Evolutionary conservation across 2,329 filamentous ascomycete genomes (phyloP).

Genomic region (Arthrinium phaeospermum): DNA sequence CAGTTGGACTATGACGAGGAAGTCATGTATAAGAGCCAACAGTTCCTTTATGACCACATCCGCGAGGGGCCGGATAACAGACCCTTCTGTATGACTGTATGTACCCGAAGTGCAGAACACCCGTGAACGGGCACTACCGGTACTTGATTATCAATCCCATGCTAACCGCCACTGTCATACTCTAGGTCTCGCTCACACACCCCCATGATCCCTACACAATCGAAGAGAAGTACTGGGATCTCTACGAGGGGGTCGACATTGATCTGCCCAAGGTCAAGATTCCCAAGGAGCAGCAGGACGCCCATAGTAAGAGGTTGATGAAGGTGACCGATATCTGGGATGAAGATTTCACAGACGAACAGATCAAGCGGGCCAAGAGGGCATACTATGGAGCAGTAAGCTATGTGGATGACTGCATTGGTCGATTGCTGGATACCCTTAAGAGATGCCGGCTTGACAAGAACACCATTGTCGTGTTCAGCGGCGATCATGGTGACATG

Average conservation of each 20-base stretch:
- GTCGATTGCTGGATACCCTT: constrained; percentile 77
- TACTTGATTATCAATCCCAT: neutral
- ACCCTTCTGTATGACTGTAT: constrained; percentile 82
- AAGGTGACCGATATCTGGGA: constrained; percentile 88
- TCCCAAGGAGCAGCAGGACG: constrained; percentile 80
- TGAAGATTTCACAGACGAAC: constrained; percentile 81
- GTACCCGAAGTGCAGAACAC: constrained; percentile 30
- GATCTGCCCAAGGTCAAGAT: constrained; percentile 80
- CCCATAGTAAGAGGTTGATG: constrained; percentile 85
- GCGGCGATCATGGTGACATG: constrained; percentile 95
- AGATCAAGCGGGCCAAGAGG: constrained; percentile 82
- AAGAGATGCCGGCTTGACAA: constrained; percentile 81
- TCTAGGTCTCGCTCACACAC: constrained; percentile 82
- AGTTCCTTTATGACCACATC: constrained; percentile 90
- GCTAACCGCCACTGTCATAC: constrained; percentile 3
- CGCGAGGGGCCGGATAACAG: constrained; percentile 75
- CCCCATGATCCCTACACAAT: constrained; percentile 96
- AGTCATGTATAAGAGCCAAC: constrained; percentile 88
- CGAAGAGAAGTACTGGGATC: constrained; percentile 90
- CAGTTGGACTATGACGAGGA: constrained; percentile 97
- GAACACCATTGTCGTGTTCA: constrained; percentile 91
- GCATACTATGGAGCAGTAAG: constrained; percentile 94
- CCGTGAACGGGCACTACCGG: neutral
- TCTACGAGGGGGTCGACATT: constrained; percentile 89
- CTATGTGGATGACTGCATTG: constrained; percentile 93